Conservation (phyloP, 1,139 yeast genomes). For the Pichia kudriavzevii region DNA sequence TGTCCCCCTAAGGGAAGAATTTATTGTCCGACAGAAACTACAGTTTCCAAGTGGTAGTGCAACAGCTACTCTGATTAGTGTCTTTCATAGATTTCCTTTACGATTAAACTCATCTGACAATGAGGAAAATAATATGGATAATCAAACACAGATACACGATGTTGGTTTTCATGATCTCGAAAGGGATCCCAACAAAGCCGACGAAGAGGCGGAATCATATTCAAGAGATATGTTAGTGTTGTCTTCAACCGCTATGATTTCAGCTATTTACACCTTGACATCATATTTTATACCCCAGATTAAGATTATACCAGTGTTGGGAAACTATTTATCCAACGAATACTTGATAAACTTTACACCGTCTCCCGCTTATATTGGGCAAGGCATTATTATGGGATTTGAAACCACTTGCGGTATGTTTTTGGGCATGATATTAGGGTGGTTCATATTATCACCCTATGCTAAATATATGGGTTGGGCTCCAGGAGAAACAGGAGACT, state of each 20-base stretch:
- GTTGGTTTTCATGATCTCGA: neutral
- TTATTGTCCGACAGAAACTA: slow-evolving; percentile 73
- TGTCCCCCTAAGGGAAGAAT: slow-evolving; percentile 77
- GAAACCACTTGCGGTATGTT: slow-evolving; percentile 90
- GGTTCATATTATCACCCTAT: slow-evolving; percentile 84
- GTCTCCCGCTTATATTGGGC: slow-evolving; percentile 95
- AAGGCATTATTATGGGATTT: slow-evolving; percentile 95
- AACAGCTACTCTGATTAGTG: slow-evolving; percentile 87
- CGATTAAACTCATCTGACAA: slow-evolving; percentile 31
- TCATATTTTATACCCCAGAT: slow-evolving; percentile 71
- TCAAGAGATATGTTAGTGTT: slow-evolving; percentile 52
- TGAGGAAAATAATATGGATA: neutral
- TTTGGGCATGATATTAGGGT: slow-evolving; percentile 81
- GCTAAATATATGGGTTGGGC: slow-evolving; percentile 75
- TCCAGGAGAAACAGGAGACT: slow-evolving; percentile 80
- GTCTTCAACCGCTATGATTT: slow-evolving; percentile 51
- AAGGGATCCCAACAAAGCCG: neutral
- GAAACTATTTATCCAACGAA: slow-evolving; percentile 49
- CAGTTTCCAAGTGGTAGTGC: slow-evolving; percentile 96
- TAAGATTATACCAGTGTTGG: slow-evolving; percentile 69
- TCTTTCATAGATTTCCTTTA: slow-evolving; percentile 64
- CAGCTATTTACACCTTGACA: slow-evolving; percentile 64
- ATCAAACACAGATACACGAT: neutral
- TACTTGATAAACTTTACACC: slow-evolving; percentile 90
- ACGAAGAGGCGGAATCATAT: slow-evolving; percentile 31